Conservation (phyloP, 2,329 filamentous ascomycete genomes). For the Apiospora saccharicola region DNA sequence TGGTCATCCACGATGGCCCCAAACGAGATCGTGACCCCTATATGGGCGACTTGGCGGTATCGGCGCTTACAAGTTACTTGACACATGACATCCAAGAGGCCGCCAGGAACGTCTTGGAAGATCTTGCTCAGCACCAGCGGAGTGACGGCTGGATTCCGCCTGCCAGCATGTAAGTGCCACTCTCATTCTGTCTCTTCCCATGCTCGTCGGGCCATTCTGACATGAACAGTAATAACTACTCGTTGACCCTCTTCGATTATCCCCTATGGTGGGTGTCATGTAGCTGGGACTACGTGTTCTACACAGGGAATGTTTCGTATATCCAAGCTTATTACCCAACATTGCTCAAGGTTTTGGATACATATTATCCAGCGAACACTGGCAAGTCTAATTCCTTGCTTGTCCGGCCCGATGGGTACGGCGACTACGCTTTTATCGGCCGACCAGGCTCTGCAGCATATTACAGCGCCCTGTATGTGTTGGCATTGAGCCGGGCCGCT, state of each 20-base stretch:
- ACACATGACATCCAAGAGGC: slow-evolving; percentile 52
- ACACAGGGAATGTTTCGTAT: slow-evolving; percentile 55
- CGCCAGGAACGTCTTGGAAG: slow-evolving; percentile 55
- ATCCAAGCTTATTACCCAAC: slow-evolving; percentile 50
- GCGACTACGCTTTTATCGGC: slow-evolving; percentile 60
- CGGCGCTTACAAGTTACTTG: slow-evolving; percentile 56
- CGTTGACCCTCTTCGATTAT: slow-evolving; percentile 58
- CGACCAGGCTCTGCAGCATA: slow-evolving; percentile 57
- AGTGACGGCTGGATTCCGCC: slow-evolving; percentile 62
- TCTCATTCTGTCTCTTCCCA: slow-evolving; percentile 18
- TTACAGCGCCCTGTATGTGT: slow-evolving; percentile 59
- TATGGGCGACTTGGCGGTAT: slow-evolving; percentile 58
- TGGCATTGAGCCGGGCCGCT: slow-evolving; percentile 53
- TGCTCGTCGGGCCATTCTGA: background rate
- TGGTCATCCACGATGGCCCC: slow-evolving; percentile 57
- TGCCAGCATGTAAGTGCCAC: slow-evolving; percentile 53
- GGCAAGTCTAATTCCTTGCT: slow-evolving; percentile 49
- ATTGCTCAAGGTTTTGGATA: slow-evolving; percentile 51
- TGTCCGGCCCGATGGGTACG: slow-evolving; percentile 52
- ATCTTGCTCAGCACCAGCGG: slow-evolving; percentile 57
- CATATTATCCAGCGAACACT: slow-evolving; percentile 53
- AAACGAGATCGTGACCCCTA: slow-evolving; percentile 63
- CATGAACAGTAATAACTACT: slow-evolving; percentile 49
- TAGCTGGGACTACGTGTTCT: slow-evolving; percentile 56
- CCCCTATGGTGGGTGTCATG: slow-evolving; percentile 61